Evolutionary conservation across 768 basidiomycete species (phyloP).

Genomic region (Serpula lacrymans): DNA sequence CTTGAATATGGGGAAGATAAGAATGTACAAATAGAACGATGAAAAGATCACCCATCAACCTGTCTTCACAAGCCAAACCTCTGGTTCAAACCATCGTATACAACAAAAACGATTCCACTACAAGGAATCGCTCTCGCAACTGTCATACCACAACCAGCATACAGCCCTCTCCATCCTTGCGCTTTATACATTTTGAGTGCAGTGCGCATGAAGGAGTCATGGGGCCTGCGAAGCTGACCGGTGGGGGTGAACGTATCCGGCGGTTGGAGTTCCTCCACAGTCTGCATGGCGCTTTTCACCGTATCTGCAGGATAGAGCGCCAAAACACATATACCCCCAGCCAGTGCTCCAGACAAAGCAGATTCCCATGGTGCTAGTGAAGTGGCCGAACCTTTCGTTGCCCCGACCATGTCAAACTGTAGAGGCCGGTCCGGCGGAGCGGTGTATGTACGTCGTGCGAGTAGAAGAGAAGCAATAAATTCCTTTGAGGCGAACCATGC

Average conservation of each 20-base stretch:
- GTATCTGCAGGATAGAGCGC: slow-evolving; percentile 88
- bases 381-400: neutral
- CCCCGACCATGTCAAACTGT: neutral
- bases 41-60: no score
- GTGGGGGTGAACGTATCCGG: slow-evolving; percentile 13
- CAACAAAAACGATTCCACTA: slow-evolving; percentile 85
- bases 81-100: slow-evolving; percentile 71
- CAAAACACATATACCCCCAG: slow-evolving; percentile 77
- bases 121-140: slow-evolving; percentile 79
- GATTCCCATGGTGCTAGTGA: slow-evolving; percentile 61
- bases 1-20: no score
- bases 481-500: slow-evolving; percentile 91
- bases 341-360: slow-evolving; percentile 73
- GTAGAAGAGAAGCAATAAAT: slow-evolving; percentile 59
- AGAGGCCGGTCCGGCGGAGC: slow-evolving; percentile 9
- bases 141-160: slow-evolving; percentile 88
- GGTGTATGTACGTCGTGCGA: slow-evolving; percentile 39
- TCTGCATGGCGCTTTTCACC: slow-evolving; percentile 89
- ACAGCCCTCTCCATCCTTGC: slow-evolving; percentile 74
- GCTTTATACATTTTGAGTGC: slow-evolving; percentile 67
- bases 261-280: slow-evolving; percentile 75
- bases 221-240: slow-evolving; percentile 17
- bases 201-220: slow-evolving; percentile 51
- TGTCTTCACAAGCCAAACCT: slow-evolving; percentile 46
- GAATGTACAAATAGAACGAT: no score